Percentiles rank a stretch among this genome's conserved stretches.
These are phyloP conservation scores for Colletotrichum tamarilloi DNA, from an alignment of 2,329 filamentous ascomycete genomes.

Conservation along the genomic window DNA sequence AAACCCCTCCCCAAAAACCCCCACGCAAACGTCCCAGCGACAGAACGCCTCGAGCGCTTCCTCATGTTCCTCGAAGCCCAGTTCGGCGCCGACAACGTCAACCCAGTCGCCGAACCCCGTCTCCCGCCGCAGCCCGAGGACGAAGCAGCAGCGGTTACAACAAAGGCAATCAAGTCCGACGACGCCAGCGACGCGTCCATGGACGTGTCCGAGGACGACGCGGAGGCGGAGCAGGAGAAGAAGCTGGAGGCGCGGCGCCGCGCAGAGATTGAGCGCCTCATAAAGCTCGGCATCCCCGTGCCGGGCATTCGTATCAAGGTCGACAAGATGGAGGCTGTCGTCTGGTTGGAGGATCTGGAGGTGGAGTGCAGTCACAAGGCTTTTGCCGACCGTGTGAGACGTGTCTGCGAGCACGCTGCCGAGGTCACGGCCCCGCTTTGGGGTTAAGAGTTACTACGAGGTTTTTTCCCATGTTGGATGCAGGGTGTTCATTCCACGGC, in stretches of 20 bases:
- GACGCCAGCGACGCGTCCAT: constrained; percentile 37
- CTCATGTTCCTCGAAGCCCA: constrained; percentile 98
- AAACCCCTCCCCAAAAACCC: constrained; percentile 68
- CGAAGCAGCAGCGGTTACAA: constrained; percentile 9
- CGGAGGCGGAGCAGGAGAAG: constrained; percentile 45
- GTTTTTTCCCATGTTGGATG: not conserved
- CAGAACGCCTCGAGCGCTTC: constrained; percentile 84
- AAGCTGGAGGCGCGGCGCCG: constrained; percentile 67
- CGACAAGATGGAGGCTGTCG: constrained; percentile 86
- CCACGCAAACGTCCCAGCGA: constrained; percentile 76
- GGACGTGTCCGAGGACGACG: constrained; percentile 38
- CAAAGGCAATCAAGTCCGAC: constrained; percentile 44
- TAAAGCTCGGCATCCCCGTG: constrained; percentile 87
- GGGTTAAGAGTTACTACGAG: constrained; percentile 48
- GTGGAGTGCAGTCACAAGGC: constrained; percentile 86
- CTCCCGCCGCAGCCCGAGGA: constrained; percentile 50
- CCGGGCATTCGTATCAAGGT: constrained; percentile 89
- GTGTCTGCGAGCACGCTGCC: constrained; percentile 89
- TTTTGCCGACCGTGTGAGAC: constrained; percentile 84
- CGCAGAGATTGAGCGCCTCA: constrained; percentile 80
- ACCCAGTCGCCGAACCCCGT: constrained; percentile 77
- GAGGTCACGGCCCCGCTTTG: constrained; percentile 86
- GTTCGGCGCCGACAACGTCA: constrained; percentile 86
- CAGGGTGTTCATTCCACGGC: not conserved
- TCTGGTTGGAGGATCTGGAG: constrained; percentile 93